phyloP scores from a whole-genome alignment of 2,329 filamentous ascomycete genomes.

The Exophiala mesophila region DNA sequence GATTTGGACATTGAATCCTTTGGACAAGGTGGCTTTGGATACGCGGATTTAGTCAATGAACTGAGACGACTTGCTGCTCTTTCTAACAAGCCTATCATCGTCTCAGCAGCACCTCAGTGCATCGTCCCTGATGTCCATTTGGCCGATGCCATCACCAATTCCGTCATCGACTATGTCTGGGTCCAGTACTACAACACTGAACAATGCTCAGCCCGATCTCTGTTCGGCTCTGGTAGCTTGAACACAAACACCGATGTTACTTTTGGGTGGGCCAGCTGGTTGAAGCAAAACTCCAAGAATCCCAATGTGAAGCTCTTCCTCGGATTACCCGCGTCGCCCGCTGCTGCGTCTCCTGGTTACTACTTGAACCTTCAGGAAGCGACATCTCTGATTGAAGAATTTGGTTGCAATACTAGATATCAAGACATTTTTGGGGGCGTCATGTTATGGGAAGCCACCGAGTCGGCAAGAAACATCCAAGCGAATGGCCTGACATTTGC shows the following conservation, averaged over 20 bases:
- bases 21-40: slow-evolving; percentile 49
- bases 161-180: slow-evolving; percentile 50
- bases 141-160: slow-evolving; percentile 39
- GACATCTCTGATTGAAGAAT: slow-evolving; percentile 40
- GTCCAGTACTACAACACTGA: slow-evolving; percentile 54
- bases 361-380: slow-evolving; percentile 48
- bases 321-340: slow-evolving; percentile 42
- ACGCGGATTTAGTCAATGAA: slow-evolving; percentile 55
- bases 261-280: slow-evolving; percentile 39
- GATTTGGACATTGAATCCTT: slow-evolving; percentile 66
- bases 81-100: slow-evolving; percentile 50
- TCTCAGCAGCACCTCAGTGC: slow-evolving; percentile 66
- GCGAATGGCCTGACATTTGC: slow-evolving; percentile 43
- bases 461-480: slow-evolving; percentile 40
- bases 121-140: slow-evolving; percentile 56
- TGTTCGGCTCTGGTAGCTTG: slow-evolving; percentile 29
- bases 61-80: slow-evolving; percentile 49
- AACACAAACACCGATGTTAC: slow-evolving; percentile 41
- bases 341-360: slow-evolving; percentile 31
- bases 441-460: slow-evolving; percentile 56
- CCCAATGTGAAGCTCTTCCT: slow-evolving; percentile 50
- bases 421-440: slow-evolving; percentile 50
- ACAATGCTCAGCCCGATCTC: slow-evolving; percentile 43
- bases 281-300: slow-evolving; percentile 32
- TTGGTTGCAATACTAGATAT: slow-evolving; percentile 34